Percentiles rank a stretch among this genome's conserved stretches.
These are phyloP conservation scores for Selaginella tamariscina DNA, from an alignment of 75 land plant species.

Conservation along the genomic window DNA sequence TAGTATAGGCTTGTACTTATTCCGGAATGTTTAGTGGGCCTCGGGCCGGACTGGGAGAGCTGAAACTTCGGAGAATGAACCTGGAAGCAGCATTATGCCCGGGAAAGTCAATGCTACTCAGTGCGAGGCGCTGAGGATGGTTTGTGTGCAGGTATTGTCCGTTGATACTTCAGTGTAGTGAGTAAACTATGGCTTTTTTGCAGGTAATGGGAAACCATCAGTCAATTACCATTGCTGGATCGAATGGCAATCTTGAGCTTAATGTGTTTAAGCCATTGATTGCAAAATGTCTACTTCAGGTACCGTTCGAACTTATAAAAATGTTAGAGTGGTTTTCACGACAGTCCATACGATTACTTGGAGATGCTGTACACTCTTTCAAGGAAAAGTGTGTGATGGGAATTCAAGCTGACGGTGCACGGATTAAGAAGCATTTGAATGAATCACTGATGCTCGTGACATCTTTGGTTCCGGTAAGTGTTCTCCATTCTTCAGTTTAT, in stretches of 20 bases:
- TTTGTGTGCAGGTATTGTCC: slow-evolving; percentile 81
- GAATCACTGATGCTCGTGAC: slow-evolving; percentile 99
- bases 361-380: slow-evolving; percentile 92
- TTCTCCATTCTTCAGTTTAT: slow-evolving; percentile 19
- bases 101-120: slow-evolving; percentile 99
- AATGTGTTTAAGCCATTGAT: slow-evolving; percentile 93
- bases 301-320: too few relatives aligned
- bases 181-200: neutral
- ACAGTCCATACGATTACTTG: slow-evolving; percentile 86
- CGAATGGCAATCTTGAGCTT: slow-evolving; percentile 95
- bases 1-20: neutral
- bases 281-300: slow-evolving; percentile 70
- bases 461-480: slow-evolving; percentile 89
- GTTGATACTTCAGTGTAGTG: neutral
- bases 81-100: slow-evolving; percentile 99
- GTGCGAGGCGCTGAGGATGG: slow-evolving; percentile 99
- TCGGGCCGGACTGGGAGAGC: slow-evolving; percentile 94
- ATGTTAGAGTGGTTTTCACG: neutral
- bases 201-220: slow-evolving; percentile 98
- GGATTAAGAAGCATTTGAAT: slow-evolving; percentile 59
- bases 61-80: slow-evolving; percentile 92
- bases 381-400: slow-evolving; percentile 95
- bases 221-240: slow-evolving; percentile 77
- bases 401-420: slow-evolving; percentile 66
- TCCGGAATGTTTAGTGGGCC: slow-evolving; percentile 57